Evolutionary conservation across 2,329 filamentous ascomycete genomes (phyloP), one percentile per base, ranked within the genome.

Genomic region (Aschersonia sp.): DNA sequence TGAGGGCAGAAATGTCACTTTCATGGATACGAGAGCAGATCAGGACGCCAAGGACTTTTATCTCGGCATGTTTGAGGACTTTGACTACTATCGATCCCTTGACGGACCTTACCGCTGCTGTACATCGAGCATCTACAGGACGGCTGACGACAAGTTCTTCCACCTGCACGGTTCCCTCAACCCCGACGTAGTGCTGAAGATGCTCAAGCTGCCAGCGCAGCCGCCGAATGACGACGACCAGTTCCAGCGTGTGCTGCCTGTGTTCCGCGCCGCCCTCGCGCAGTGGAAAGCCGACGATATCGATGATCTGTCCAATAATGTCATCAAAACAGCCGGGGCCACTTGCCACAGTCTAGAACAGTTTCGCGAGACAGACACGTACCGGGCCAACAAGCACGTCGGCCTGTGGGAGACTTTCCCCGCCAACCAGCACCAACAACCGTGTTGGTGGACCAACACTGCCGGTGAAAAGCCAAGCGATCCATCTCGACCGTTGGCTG

Each of bases 401-500:
- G 46, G 48, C 3, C 48, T 50, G 3, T 52, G 42, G 37, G 30
- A 42, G 30, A 32, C 41, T n/a, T n/a, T 37, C 1, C 11, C 33
- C 6, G 35, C 35, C 12, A 46, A 48, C 14, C 37, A 50, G 40
- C 10, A 48, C 50, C 11, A 48, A 51, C 6, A 52, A 35, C 47
- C 51, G 3, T 49, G 43, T 11, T 52, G 46, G 50, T 52, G 50
- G 50, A 37, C 35, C 35, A 5, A 37, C 35, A 12, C 3, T 9
- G 35, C 35, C 4, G 35, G 35, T 37, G 35, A 37, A 12, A 37
- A 37, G 35, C 44, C 46, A 22, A 43, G 41, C 41, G 41, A 22
- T 9, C 14, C n/a, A 22, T 22, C 41, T 10, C 41, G 41, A 43
- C 41, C 41, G 8, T 14, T 78, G 67, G 49, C 69, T 57, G 83